These are phyloP conservation scores for Mycena floridula DNA, from an alignment of 768 basidiomycete genomes.

Conservation along the genomic window DNA sequence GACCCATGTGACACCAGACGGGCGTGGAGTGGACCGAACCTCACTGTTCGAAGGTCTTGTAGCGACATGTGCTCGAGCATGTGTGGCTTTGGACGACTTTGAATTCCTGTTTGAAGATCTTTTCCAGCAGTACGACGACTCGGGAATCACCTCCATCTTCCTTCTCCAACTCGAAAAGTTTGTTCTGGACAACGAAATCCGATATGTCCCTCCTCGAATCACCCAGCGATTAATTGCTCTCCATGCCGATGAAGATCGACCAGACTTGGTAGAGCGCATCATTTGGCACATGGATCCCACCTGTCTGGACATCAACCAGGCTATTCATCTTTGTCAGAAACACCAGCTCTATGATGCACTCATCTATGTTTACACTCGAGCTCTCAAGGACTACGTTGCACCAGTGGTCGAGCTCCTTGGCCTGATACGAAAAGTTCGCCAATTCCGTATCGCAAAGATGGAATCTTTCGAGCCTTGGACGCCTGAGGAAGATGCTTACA, in stretches of 20 bases:
- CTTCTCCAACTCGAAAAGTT: slow-evolving; percentile 76
- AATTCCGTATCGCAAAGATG: slow-evolving; percentile 35
- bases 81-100: slow-evolving; percentile 71
- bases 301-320: slow-evolving; percentile 91
- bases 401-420: slow-evolving; percentile 82
- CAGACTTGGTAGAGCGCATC: slow-evolving; percentile 76
- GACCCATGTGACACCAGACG: slow-evolving; percentile 76
- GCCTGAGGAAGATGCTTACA: slow-evolving; percentile 25
- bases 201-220: slow-evolving; percentile 77
- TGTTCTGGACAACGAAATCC: slow-evolving; percentile 69
- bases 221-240: slow-evolving; percentile 78
- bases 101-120: slow-evolving; percentile 92
- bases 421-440: slow-evolving; percentile 66
- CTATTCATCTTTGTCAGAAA: slow-evolving; percentile 76
- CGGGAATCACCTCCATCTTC: slow-evolving; percentile 81
- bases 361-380: slow-evolving; percentile 88
- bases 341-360: slow-evolving; percentile 89
- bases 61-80: slow-evolving; percentile 67
- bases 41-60: slow-evolving; percentile 87
- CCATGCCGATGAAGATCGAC: slow-evolving; percentile 65
- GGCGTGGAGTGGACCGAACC: slow-evolving; percentile 89
- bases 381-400: slow-evolving; percentile 81
- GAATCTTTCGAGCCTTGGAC: slow-evolving; percentile 25
- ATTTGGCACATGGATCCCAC: slow-evolving; percentile 96
- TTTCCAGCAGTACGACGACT: slow-evolving; percentile 82